Evolutionary conservation across 208 protist species (phyloP), one percentile per base, ranked within the genome.

Genomic region (Phytomonas sp.): DNA sequence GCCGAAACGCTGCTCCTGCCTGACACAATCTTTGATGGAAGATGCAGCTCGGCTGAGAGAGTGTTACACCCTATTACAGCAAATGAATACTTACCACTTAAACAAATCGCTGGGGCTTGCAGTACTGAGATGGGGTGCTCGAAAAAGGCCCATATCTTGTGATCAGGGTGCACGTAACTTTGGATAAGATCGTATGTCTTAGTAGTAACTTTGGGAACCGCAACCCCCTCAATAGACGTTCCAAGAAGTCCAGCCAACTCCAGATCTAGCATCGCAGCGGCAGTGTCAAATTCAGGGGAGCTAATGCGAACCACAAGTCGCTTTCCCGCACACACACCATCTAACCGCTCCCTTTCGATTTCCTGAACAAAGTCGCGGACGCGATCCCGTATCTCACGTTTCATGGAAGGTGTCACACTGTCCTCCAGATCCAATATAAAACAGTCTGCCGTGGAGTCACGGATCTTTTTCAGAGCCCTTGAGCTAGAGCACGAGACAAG

Each of bases 111-210:
- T 0, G 68, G 68, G 1, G 91, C 91, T 68, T 93, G 71, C 15
- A 87, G 60, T 30, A 96, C 70, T 20, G 91, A 93, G 33, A 72
- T 68, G 0, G 91, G 86, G 0, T 85, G 81, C 59, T 94, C 87
- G 70, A 94, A 94, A 65, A 90, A 85, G 51, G 84, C 88, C 91
- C 91, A 96, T 23, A 96, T 76, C 43, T 71, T 71, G 70, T 94
- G 91, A 29, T 73, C 74, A 11, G 91, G 91, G 75, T 93, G 85
- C 23, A 94, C 62, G 63, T 88, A 88, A 36, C 85, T 77, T 63
- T 78, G 63, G 26, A 93, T 74, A 36, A 87, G 69, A 26, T 72
- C 53, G 68, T 84, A 84, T 29, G 85, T 91, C 29, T 67, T 56
- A 6, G 67, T 33, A 13, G 78, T 88, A 33, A 88, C 81, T 62